Base-by-base conservation (phyloP, 2,329 filamentous ascomycete species). In the Ascochyta pisi region DNA sequence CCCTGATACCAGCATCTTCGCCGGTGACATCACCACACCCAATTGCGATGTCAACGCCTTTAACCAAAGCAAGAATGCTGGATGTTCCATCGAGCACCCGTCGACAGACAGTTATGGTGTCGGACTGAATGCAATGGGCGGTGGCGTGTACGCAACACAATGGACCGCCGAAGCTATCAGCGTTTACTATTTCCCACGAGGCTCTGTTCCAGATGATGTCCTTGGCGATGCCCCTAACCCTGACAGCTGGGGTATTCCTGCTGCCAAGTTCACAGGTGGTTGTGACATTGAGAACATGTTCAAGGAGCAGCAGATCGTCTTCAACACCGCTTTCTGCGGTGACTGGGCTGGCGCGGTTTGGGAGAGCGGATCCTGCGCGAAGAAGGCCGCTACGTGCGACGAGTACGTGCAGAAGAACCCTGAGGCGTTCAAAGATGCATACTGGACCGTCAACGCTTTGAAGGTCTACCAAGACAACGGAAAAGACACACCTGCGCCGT, bases 251-350 rank as follows among this genome's bases (percentile, higher is more conserved):
- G 88, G 86, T 12, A 77, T 73, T 0, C 90, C 93, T 0, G 72
- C 83, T 1, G 90, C 89, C 9, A 81, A 80, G 31, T 97, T 96
- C 76, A 76, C 80, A 4, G 84, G 86, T 52, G 65, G 56, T 8
- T 97, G 94, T 76, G 79, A 93, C 65, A 89, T 96, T 61, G 80
- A 87, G 57, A 62, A 76, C 1, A 83, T 88, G 74, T 96, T 97
- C 79, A 79, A 79, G 57, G 76, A 89, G 57, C 84, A 96, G 78
- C 84, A 88, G 65, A 86, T 97, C 61, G 84, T 94, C 61, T 88
- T 95, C 75, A 86, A 94, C 77, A 95, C 88, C 0, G 90, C 89
- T 6, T 91, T 96, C 74, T 97, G 93, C 75, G 93, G 93, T 19
- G 85, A 89, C 69, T 96, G 92, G 92, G 92, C 92, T 7, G 65